Evolutionary conservation across 495 filamentous ascomycete species (phyloP).

Genomic region (Penicillium diatomitis): DNA sequence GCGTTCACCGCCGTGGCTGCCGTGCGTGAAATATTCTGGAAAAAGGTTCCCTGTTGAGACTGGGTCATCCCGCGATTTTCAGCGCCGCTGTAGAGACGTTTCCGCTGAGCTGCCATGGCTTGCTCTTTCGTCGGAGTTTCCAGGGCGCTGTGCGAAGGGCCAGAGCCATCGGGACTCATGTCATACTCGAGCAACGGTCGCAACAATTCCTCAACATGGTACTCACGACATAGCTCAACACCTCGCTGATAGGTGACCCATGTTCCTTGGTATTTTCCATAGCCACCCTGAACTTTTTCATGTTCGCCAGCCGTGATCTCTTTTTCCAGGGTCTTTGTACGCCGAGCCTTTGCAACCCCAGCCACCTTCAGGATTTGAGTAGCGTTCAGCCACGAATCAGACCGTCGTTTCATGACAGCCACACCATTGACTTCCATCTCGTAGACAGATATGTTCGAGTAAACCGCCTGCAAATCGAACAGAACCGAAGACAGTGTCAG

Average conservation of each 20-base stretch:
- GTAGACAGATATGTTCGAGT: constrained; percentile 90
- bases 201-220: constrained; percentile 83
- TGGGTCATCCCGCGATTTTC: constrained; percentile 58
- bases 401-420: constrained; percentile 87
- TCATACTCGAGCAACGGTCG: constrained; percentile 82
- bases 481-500: no score
- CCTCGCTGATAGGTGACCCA: constrained; percentile 93
- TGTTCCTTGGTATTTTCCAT: constrained; percentile 97
- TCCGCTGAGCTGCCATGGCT: constrained; percentile 94
- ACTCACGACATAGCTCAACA: constrained; percentile 84
- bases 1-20: constrained; percentile 87
- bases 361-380: constrained; percentile 95
- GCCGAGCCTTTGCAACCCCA: constrained; percentile 89
- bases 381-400: constrained; percentile 88
- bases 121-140: constrained; percentile 99
- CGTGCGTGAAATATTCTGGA: constrained; percentile 89
- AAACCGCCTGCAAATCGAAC: constrained; percentile 58
- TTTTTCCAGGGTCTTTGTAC: constrained; percentile 95
- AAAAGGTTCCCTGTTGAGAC: constrained; percentile 71
- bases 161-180: constrained; percentile 65
- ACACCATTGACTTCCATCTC: constrained; percentile 93
- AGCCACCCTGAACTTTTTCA: constrained; percentile 97
- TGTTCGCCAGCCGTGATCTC: constrained; percentile 93
- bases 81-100: constrained; percentile 70
- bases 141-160: constrained; percentile 51